Conservation (phyloP, 164 flowering plant genomes). For the Vitis labrusca region DNA sequence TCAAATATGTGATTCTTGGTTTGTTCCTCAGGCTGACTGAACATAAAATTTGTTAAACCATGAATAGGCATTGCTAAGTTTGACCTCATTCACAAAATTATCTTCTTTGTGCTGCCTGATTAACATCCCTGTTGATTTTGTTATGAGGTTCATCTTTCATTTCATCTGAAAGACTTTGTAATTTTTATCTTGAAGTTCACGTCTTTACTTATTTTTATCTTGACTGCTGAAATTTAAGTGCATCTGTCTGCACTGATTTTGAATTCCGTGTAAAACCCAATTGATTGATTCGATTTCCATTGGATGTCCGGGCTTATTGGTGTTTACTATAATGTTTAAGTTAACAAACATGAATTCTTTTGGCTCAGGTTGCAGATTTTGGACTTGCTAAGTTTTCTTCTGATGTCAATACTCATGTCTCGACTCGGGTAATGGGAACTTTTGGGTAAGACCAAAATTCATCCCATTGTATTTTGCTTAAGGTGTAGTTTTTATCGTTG, state of each 20-base stretch:
- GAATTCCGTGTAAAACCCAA: background rate
- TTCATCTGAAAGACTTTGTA: background rate
- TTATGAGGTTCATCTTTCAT: background rate
- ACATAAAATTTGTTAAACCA: too few relatives aligned
- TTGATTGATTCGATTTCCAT: background rate
- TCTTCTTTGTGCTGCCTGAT: background rate
- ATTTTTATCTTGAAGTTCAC: too few relatives aligned
- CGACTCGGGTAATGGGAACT: slow-evolving; percentile 98
- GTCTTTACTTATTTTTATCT: too few relatives aligned
- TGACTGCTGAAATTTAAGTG: too few relatives aligned
- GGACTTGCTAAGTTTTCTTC: slow-evolving; percentile 91
- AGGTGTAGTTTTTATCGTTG: too few relatives aligned
- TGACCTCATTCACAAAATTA: too few relatives aligned
- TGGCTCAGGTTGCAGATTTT: slow-evolving; percentile 90
- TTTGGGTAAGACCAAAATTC: slow-evolving; percentile 63
- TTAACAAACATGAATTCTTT: slow-evolving; percentile 4
- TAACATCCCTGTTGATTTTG: background rate
- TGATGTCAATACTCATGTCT: slow-evolving; percentile 85
- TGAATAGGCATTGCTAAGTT: too few relatives aligned
- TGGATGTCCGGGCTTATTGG: background rate
- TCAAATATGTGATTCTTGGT: background rate
- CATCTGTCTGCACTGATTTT: background rate
- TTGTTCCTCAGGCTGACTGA: too few relatives aligned
- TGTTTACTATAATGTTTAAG: background rate
- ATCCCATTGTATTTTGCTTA: background rate